Evolutionary conservation across 768 basidiomycete species (phyloP).

Genomic region (Trametes sanguinea): DNA sequence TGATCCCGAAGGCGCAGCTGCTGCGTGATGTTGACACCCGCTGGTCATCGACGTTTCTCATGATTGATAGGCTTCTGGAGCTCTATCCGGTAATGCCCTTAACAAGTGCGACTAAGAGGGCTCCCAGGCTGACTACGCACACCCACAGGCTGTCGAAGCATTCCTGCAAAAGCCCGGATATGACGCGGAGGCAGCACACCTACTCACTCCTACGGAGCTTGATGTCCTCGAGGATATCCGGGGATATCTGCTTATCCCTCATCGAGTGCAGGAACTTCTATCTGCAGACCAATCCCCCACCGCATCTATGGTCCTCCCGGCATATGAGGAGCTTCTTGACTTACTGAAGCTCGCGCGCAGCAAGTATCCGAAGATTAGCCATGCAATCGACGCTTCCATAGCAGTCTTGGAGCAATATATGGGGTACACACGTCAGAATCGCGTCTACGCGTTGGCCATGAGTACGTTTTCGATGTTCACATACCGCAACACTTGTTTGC

Average conservation of each 20-base stretch:
- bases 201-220: slow-evolving; percentile 9
- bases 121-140: background rate
- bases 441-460: slow-evolving; percentile 1
- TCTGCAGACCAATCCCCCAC: slow-evolving; percentile 39
- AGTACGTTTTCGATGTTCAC: background rate
- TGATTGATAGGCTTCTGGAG: slow-evolving; percentile 38
- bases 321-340: slow-evolving; percentile 35
- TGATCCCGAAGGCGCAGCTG: slow-evolving; percentile 29
- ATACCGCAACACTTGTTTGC: background rate
- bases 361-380: slow-evolving; percentile 1
- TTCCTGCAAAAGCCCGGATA: background rate
- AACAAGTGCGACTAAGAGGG: background rate
- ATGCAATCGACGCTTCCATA: background rate
- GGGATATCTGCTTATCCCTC: slow-evolving; percentile 31
- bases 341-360: background rate
- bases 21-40: slow-evolving; percentile 37
- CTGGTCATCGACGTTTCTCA: slow-evolving; percentile 40
- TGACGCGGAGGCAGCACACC: background rate
- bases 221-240: slow-evolving; percentile 32
- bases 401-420: background rate
- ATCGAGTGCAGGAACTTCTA: slow-evolving; percentile 37
- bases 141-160: background rate
- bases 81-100: slow-evolving; percentile 35
- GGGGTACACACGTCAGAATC: background rate
- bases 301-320: slow-evolving; percentile 35